Evolutionary conservation across 2,329 filamentous ascomycete species (phyloP).

Genomic region (Claviceps africana): DNA sequence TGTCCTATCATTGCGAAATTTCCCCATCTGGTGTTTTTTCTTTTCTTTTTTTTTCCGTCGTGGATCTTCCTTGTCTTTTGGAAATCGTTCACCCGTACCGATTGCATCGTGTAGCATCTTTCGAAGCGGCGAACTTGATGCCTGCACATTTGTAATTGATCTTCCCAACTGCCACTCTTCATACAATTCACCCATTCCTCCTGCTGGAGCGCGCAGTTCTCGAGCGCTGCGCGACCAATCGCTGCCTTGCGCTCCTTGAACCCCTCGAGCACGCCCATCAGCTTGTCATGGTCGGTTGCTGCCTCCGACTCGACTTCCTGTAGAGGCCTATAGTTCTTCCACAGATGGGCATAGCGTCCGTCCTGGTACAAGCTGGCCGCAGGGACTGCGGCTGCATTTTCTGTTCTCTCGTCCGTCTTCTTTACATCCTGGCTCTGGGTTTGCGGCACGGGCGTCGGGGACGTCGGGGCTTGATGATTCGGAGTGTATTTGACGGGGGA

Average conservation of each 20-base stretch:
- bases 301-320: conserved; percentile 52
- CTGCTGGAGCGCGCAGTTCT: conserved; percentile 87
- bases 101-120: conserved; percentile 80
- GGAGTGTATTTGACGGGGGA: conserved; percentile 54
- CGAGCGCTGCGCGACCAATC: conserved; percentile 69
- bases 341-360: conserved; percentile 66
- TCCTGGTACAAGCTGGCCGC: conserved; percentile 41
- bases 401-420: conserved; percentile 8
- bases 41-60: not conserved
- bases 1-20: too few species aligned
- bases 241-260: conserved; percentile 70
- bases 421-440: conserved; percentile 6
- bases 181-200: conserved; percentile 74
- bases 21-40: not conserved
- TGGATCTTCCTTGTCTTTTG: not conserved
- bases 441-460: conserved; percentile 5
- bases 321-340: conserved; percentile 78
- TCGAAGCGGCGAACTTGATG: conserved; percentile 66
- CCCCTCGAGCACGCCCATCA: conserved; percentile 64
- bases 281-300: conserved; percentile 65
- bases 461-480: conserved; percentile 14
- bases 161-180: conserved; percentile 50
- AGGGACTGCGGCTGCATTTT: conserved; percentile 24
- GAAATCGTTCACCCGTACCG: conserved; percentile 30
- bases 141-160: conserved; percentile 67